Percentiles rank a stretch among this genome's conserved stretches.
Evolutionary conservation across 2,329 filamentous ascomycete species (phyloP).

Genomic region (Pyrenochaeta sp.): DNA sequence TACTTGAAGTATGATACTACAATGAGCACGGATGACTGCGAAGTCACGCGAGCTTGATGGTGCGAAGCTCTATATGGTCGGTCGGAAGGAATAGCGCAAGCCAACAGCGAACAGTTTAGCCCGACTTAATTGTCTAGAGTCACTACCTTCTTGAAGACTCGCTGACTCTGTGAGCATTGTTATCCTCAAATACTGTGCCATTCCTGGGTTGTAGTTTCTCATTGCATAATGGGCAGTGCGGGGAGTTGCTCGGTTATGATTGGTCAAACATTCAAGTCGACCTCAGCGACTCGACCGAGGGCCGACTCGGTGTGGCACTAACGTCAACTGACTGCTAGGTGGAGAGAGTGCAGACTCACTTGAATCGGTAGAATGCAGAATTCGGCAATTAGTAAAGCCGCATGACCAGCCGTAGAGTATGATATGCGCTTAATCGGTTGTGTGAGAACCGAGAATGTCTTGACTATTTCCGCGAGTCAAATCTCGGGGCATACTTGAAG

Average conservation of each 20-base stretch:
- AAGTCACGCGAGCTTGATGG: not conserved
- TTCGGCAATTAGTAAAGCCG: not conserved
- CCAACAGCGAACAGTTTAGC: not conserved
- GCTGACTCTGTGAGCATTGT: not conserved
- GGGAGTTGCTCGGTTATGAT: slow-evolving; percentile 22
- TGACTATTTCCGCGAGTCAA: not conserved
- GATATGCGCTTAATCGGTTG: not conserved
- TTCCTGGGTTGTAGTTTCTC: not conserved
- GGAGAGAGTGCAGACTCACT: not conserved
- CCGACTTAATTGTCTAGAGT: not conserved
- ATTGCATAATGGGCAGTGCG: slow-evolving; percentile 8
- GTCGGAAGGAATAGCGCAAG: not conserved
- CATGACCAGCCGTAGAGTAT: not conserved
- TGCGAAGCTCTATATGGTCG: not conserved
- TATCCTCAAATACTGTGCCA: not conserved
- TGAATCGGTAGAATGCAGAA: not conserved
- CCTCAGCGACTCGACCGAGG: slow-evolving; percentile 33
- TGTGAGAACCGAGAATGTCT: not conserved
- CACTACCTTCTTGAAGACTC: not conserved
- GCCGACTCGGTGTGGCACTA: slow-evolving; percentile 2
- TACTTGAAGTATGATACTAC: slow-evolving; percentile 6
- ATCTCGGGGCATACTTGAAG: not conserved
- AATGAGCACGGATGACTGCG: not conserved
- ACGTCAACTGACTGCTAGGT: slow-evolving; percentile 1
- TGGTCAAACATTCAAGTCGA: slow-evolving; percentile 25